Conservation (phyloP, 805 yeast species). For the Metschnikowia kunwiensis region DNA sequence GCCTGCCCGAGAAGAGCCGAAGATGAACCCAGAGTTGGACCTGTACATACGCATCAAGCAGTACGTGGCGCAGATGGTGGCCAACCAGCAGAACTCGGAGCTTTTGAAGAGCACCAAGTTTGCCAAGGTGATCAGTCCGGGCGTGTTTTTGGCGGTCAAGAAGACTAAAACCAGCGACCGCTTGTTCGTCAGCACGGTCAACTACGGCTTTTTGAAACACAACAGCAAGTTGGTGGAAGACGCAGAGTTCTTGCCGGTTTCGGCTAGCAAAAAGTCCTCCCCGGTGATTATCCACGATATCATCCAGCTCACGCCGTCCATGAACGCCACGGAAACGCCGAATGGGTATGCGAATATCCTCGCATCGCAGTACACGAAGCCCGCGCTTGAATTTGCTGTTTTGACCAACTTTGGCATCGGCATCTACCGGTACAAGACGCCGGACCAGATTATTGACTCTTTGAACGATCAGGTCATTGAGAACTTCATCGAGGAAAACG, state of each 20-base stretch:
- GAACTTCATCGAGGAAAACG: slow-evolving; percentile 73
- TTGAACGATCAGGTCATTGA: slow-evolving; percentile 64
- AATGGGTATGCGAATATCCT: slow-evolving; percentile 81
- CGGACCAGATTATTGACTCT: slow-evolving; percentile 71
- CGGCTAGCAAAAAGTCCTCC: slow-evolving; percentile 18
- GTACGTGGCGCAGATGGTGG: slow-evolving; percentile 36
- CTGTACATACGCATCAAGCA: slow-evolving; percentile 41
- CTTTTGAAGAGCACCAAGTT: slow-evolving; percentile 57
- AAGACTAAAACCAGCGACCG: slow-evolving; percentile 45
- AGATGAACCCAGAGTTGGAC: slow-evolving; percentile 39
- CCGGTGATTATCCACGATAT: slow-evolving; percentile 61
- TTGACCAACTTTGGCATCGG: slow-evolving; percentile 77
- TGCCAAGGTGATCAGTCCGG: slow-evolving; percentile 72
- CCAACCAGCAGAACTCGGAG: slow-evolving; percentile 48
- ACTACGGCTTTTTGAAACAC: slow-evolving; percentile 77
- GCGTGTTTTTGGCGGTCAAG: slow-evolving; percentile 72
- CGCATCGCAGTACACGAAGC: slow-evolving; percentile 76
- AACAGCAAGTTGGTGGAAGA: slow-evolving; percentile 73
- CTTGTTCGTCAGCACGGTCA: slow-evolving; percentile 75
- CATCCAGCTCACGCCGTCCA: slow-evolving; percentile 63
- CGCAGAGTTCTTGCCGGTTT: slow-evolving; percentile 59
- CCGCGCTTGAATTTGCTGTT: slow-evolving; percentile 72
- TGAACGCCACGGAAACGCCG: slow-evolving; percentile 71
- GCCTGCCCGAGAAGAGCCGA: slow-evolving; percentile 51
- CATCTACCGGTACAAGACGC: slow-evolving; percentile 73